phyloP scores from a whole-genome alignment of 768 basidiomycete genomes.

The Boletus coccyginus region DNA sequence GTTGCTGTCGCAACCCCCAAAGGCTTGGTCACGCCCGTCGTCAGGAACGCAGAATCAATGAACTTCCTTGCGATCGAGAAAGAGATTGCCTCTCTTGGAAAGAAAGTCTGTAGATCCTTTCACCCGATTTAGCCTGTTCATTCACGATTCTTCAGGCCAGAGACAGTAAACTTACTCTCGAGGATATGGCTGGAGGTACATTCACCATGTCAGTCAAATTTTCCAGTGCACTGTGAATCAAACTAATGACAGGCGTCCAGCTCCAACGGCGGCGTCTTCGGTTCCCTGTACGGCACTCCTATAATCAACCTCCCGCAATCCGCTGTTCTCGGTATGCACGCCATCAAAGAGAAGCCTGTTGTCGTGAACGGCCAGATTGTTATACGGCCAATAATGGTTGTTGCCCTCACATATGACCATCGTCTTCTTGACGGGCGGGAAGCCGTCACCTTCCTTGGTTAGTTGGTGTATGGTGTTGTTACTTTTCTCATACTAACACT shows the following conservation, averaged over 20 bases:
- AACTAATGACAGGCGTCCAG: slow-evolving; percentile 37
- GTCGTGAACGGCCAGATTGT: slow-evolving; percentile 95
- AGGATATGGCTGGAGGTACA: slow-evolving; percentile 98
- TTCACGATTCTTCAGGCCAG: slow-evolving; percentile 51
- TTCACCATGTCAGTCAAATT: slow-evolving; percentile 83
- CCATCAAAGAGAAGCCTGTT: slow-evolving; percentile 87
- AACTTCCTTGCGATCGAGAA: slow-evolving; percentile 88
- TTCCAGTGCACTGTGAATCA: background rate
- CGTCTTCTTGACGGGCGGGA: slow-evolving; percentile 93
- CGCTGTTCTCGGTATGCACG: slow-evolving; percentile 95
- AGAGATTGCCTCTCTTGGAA: slow-evolving; percentile 87
- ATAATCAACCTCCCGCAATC: slow-evolving; percentile 97
- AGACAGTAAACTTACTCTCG: slow-evolving; percentile 91
- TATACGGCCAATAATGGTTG: slow-evolving; percentile 95
- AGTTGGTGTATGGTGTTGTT: slow-evolving; percentile 27
- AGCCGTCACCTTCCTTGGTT: slow-evolving; percentile 96
- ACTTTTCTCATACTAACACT: slow-evolving; percentile 1
- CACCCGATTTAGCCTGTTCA: slow-evolving; percentile 1
- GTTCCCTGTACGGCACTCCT: slow-evolving; percentile 95
- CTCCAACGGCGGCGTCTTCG: slow-evolving; percentile 98
- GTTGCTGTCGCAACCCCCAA: slow-evolving; percentile 98
- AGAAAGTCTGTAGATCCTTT: slow-evolving; percentile 56
- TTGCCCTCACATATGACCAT: slow-evolving; percentile 94
- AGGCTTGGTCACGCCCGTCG: slow-evolving; percentile 94
- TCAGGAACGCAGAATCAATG: slow-evolving; percentile 86